Base-by-base conservation (phyloP, 2,329 filamentous ascomycete species). In the Penicillium sp. region DNA sequence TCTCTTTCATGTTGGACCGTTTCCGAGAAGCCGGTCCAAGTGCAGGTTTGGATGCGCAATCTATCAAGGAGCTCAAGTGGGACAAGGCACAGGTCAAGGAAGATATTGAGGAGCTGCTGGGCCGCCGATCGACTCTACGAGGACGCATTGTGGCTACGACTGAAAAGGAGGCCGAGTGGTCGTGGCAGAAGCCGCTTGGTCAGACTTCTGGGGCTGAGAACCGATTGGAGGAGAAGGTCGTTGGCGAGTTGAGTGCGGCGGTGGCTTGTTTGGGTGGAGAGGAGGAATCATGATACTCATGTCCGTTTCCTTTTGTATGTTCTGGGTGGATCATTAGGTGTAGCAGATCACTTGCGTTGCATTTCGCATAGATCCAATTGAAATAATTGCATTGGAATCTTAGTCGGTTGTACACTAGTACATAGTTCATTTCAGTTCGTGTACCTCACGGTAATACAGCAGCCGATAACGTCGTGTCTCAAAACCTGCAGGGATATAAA, bases 91-190 rank as follows among this genome's bases (percentile, higher is more conserved):
- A 79, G 1, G 81, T 95, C 42, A 81, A 87, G 58, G 92, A 95
- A 67, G 90, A 94, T 63, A 83, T 95, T 5, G 90, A 95, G 60
- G 89, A 88, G 58, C 90, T 90, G 80, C 74, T 96, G 31, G 80
- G 83, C 25, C 85, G 85, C 47, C 81, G 85, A 51, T 83, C 84
- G 58, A 75, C 86, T 48, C 75, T 96, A 50, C 81, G 86, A 46
- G 86, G 90, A 57, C 80, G 88, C 25, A 81, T 96, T 43, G 77
- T 92, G 45, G 85, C 91, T 0, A 79, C 88, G 18, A 89, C 83
- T 25, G 81, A 86, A 63, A 82, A 86, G 55, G 91, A 96, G 72
- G 76, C 81, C 39, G 85, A 86, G 58, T 85, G 81, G 74, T 66
- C 69, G 11, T 77, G 71, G 54, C 68, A 76, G 59, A 76, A 74